Conservation (phyloP, 805 yeast species). For the Trichomonascus vanleenenianus region DNA sequence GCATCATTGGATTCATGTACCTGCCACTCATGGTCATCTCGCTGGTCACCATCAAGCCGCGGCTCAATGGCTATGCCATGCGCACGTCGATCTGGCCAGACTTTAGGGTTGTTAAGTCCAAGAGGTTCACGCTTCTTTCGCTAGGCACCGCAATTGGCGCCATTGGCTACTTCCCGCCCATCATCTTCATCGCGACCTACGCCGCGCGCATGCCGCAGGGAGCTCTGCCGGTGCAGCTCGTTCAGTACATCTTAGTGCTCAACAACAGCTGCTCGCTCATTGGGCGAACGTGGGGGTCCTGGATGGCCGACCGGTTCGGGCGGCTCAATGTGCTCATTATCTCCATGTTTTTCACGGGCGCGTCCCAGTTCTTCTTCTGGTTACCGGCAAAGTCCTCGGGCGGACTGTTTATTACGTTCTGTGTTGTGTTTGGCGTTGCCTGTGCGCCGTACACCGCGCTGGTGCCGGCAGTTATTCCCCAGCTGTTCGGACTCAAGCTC, state of each 20-base stretch:
- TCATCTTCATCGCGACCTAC: constrained; percentile 24
- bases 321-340: constrained; percentile 1
- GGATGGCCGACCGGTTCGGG: constrained; percentile 2
- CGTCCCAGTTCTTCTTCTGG: constrained; percentile 30
- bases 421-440: constrained; percentile 27
- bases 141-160: constrained; percentile 10
- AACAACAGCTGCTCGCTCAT: constrained; percentile 26
- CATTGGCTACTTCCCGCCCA: constrained; percentile 21
- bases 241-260: constrained; percentile 22
- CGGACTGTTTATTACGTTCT: constrained; percentile 18
- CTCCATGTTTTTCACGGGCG: constrained; percentile 1
- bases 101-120: constrained; percentile 16
- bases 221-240: constrained; percentile 7
- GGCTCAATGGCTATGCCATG: background rate
- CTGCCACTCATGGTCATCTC: constrained; percentile 9
- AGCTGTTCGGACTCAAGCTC: constrained; percentile 26
- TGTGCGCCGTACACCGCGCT: constrained; percentile 29
- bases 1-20: constrained; percentile 39
- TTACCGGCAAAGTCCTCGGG: constrained; percentile 9
- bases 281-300: background rate
- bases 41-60: constrained; percentile 4
- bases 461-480: constrained; percentile 28
- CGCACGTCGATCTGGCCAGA: background rate
- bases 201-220: constrained; percentile 16
- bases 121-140: constrained; percentile 11